Evolutionary conservation across 208 protist genomes (phyloP).

Genomic region (Acanthamoeba triangularis): DNA sequence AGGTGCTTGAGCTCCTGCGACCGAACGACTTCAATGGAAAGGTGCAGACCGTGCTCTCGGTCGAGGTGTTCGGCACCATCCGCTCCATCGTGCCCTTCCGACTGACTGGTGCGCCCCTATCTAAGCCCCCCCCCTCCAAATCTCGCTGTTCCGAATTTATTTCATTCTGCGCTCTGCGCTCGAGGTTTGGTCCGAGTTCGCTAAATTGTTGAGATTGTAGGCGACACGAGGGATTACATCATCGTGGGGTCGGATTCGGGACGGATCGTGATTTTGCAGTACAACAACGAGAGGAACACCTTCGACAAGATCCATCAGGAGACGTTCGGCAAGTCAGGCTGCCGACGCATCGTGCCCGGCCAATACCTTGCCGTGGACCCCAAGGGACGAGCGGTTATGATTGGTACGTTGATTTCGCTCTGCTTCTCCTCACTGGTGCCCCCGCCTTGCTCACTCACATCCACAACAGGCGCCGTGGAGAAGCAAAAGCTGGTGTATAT

Average conservation of each 20-base stretch:
- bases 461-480: constrained; percentile 91
- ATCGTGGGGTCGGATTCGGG: constrained; percentile 97
- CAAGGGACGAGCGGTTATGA: constrained; percentile 97
- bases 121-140: neutral
- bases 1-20: constrained; percentile 92
- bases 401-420: constrained; percentile 90
- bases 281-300: constrained; percentile 91
- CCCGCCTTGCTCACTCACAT: neutral
- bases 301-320: constrained; percentile 98
- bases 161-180: neutral
- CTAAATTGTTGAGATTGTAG: neutral
- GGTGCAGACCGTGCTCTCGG: constrained; percentile 84
- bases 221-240: constrained; percentile 94
- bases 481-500: constrained; percentile 98
- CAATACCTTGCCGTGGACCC: constrained; percentile 97
- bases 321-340: constrained; percentile 97
- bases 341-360: constrained; percentile 96
- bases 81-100: constrained; percentile 93
- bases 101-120: constrained; percentile 88
- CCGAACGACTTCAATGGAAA: constrained; percentile 90
- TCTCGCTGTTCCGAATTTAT: constrained; percentile 44
- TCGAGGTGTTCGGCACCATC: constrained; percentile 94
- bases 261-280: constrained; percentile 96
- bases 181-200: neutral
- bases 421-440: neutral